Evolutionary conservation across 345 rosid genomes (phyloP).

Genomic region (Turritis glabra): DNA sequence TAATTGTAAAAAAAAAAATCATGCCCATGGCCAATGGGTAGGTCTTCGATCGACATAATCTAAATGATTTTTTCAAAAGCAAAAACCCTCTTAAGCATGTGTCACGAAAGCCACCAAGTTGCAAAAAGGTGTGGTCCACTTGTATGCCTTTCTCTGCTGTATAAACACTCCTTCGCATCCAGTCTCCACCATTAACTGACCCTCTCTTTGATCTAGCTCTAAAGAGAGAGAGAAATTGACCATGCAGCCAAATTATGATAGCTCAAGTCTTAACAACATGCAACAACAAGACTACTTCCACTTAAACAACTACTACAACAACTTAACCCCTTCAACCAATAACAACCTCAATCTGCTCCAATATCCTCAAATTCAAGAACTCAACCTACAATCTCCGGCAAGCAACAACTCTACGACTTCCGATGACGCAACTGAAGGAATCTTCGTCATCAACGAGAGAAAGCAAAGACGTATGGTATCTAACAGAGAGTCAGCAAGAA

Average conservation of each 20-base stretch:
- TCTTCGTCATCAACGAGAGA: slow-evolving; percentile 68
- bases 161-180: slow-evolving; percentile 36
- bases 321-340: slow-evolving; percentile 41
- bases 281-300: slow-evolving; percentile 45
- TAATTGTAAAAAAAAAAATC: slow-evolving; percentile 6
- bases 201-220: slow-evolving; percentile 32
- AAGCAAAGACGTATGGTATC: slow-evolving; percentile 96
- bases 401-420: slow-evolving; percentile 86
- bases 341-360: slow-evolving; percentile 39
- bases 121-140: slow-evolving; percentile 46
- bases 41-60: slow-evolving; percentile 40
- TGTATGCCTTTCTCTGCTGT: slow-evolving; percentile 51
- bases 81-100: slow-evolving; percentile 27
- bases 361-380: slow-evolving; percentile 40
- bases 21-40: slow-evolving; percentile 11
- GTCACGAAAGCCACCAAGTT: slow-evolving; percentile 38
- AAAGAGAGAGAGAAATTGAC: slow-evolving; percentile 1
- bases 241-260: slow-evolving; percentile 55
- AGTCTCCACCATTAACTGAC: slow-evolving; percentile 33
- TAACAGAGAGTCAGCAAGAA: slow-evolving; percentile 87
- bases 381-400: slow-evolving; percentile 48
- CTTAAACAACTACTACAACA: slow-evolving; percentile 42
- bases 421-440: slow-evolving; percentile 78
- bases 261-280: slow-evolving; percentile 34
- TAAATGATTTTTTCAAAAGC: slow-evolving; percentile 38